These are phyloP conservation scores for Verticillium klebahnii DNA, from an alignment of 2,329 filamentous ascomycete species.

Conservation along the genomic window DNA sequence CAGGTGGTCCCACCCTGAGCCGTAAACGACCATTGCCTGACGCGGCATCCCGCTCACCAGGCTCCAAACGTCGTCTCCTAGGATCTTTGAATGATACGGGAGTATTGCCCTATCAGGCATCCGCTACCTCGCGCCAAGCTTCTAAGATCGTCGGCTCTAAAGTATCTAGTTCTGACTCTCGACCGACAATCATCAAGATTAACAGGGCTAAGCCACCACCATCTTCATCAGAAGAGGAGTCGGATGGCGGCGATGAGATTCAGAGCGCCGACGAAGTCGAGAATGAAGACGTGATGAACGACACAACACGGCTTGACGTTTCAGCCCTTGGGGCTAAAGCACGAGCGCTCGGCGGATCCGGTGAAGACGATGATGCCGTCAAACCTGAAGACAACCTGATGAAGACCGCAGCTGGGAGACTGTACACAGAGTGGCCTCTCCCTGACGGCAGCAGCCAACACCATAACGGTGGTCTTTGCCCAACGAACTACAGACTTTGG, in stretches of 20 bases:
- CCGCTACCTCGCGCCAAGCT: background rate
- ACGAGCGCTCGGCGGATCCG: background rate
- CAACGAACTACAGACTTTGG: constrained; percentile 23
- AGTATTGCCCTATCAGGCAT: background rate
- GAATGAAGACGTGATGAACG: background rate
- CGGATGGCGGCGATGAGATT: background rate
- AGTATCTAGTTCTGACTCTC: background rate
- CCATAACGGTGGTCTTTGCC: constrained; percentile 25
- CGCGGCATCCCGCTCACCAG: background rate
- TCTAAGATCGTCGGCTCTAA: background rate
- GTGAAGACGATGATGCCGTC: background rate
- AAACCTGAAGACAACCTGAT: background rate
- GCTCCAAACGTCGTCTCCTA: background rate
- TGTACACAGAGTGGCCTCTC: background rate
- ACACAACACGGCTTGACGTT: background rate
- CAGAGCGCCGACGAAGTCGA: background rate
- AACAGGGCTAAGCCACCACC: background rate
- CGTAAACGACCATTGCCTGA: constrained; percentile 3
- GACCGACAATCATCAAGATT: background rate
- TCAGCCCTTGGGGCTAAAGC: background rate
- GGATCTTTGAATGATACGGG: background rate
- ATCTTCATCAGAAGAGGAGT: background rate
- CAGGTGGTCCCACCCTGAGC: background rate
- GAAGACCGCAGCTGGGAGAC: background rate
- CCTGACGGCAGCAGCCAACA: background rate